A percentile compares a stretch with the other conserved stretches of the same genome.
Conservation (phyloP, 2,329 filamentous ascomycete species). For the Neofusicoccum sp. region DNA sequence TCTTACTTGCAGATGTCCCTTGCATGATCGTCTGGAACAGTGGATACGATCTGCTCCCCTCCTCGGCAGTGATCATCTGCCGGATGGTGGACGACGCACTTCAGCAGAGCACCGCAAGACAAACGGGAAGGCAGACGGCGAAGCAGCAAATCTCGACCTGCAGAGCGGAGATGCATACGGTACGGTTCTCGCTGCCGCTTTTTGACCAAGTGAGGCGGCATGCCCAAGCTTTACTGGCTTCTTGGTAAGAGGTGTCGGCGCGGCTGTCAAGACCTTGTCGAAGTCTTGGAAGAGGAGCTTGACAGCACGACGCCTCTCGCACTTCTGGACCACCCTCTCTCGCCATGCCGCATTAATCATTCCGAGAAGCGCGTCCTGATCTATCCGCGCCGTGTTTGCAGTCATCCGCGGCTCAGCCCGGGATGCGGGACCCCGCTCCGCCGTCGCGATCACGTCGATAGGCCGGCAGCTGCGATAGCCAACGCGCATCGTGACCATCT, state of each 20-base stretch:
- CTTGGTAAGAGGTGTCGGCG: not conserved
- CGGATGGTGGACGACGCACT: not conserved
- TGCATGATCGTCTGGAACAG: constrained; percentile 2
- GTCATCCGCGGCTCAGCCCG: not conserved
- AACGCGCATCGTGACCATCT: not conserved
- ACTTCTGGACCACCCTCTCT: not conserved
- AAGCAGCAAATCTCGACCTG: not conserved
- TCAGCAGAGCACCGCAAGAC: not conserved
- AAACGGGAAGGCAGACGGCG: not conserved
- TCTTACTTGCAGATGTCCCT: not conserved
- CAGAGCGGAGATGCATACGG: too few species aligned
- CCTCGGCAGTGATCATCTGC: not conserved
- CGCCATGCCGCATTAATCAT: not conserved
- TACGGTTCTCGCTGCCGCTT: too few species aligned
- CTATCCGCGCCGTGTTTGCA: not conserved
- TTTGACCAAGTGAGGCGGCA: too few species aligned
- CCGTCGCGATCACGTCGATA: not conserved
- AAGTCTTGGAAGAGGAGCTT: constrained; percentile 1
- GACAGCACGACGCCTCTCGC: not conserved
- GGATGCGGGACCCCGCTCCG: not conserved
- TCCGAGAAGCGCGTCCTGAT: not conserved
- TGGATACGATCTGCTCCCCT: not conserved
- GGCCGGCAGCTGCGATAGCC: not conserved
- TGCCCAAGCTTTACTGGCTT: not conserved
- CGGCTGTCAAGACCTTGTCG: too few species aligned